Percentiles rank a stretch among this genome's conserved stretches.
These are phyloP conservation scores for Mortierella sp. DNA, from an alignment of 371 early-diverging fungal species.

Conservation along the genomic window DNA sequence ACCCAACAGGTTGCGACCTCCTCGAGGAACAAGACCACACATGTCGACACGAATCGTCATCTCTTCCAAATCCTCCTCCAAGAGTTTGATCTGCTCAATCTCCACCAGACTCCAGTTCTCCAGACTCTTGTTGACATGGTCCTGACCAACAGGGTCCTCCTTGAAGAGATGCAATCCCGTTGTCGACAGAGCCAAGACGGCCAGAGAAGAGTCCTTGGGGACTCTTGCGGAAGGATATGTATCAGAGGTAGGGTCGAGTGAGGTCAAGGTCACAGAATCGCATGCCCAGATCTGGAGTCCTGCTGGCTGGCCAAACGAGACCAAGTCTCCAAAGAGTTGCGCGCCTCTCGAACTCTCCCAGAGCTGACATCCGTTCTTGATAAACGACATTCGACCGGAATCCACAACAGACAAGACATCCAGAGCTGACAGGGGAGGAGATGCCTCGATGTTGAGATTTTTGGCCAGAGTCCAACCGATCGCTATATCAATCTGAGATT, in stretches of 20 bases:
- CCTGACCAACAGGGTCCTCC: constrained; percentile 6
- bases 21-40: constrained; percentile 23
- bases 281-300: constrained; percentile 36
- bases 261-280: constrained; percentile 20
- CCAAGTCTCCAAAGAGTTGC: constrained; percentile 21
- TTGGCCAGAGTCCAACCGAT: background rate
- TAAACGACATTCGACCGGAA: background rate
- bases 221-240: background rate
- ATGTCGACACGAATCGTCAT: constrained; percentile 12
- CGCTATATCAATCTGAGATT: background rate
- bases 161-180: constrained; percentile 28
- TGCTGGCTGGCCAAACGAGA: background rate
- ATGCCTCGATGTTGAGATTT: background rate
- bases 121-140: background rate
- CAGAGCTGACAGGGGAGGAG: background rate
- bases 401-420: background rate
- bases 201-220: constrained; percentile 13
- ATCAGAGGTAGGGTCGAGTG: background rate
- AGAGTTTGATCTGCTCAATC: constrained; percentile 22
- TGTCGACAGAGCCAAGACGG: constrained; percentile 28
- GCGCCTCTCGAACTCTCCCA: constrained; percentile 22
- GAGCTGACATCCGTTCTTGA: constrained; percentile 27
- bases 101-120: constrained; percentile 44
- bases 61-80: background rate
- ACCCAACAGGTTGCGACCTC: constrained; percentile 17